Evolutionary conservation across 805 yeast genomes (phyloP).

Genomic region (Saccharomyces kudriavzevii): DNA sequence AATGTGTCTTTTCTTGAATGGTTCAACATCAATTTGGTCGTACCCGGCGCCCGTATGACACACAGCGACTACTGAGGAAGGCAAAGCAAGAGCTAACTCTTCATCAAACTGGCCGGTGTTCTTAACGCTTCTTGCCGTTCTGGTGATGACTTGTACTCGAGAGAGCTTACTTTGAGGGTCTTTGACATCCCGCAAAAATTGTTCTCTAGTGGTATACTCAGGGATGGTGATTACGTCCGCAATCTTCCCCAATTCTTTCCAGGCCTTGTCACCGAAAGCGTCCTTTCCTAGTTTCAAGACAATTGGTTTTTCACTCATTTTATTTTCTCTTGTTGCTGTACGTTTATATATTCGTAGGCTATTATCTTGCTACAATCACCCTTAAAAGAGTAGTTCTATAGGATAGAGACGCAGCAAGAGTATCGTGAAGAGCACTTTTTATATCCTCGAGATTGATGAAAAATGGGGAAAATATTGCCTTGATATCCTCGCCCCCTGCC

Average conservation of each 20-base stretch:
- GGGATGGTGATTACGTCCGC: constrained; percentile 41
- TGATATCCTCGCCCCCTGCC: neutral
- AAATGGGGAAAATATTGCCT: neutral
- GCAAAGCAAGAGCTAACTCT: constrained; percentile 49
- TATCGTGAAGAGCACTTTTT: neutral
- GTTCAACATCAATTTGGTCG: constrained; percentile 57
- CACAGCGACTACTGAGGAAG: constrained; percentile 43
- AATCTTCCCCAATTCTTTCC: constrained; percentile 46
- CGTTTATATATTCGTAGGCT: neutral
- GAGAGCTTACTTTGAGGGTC: constrained; percentile 29
- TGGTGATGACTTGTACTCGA: constrained; percentile 32
- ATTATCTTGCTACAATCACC: neutral
- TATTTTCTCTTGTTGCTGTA: neutral
- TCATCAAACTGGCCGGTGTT: constrained; percentile 59
- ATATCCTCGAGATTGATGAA: neutral
- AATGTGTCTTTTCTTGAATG: constrained; percentile 43
- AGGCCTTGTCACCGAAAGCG: constrained; percentile 53
- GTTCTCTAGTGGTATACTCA: constrained; percentile 33
- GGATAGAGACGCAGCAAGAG: neutral
- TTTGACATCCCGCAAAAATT: constrained; percentile 25
- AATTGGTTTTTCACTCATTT: constrained; percentile 37
- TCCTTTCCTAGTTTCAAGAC: constrained; percentile 60
- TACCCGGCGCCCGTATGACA: constrained; percentile 70
- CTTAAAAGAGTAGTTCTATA: neutral
- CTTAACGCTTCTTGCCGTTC: constrained; percentile 46